Conservation (phyloP, 2,329 filamentous ascomycete genomes). For the Trichoderma gracile region DNA sequence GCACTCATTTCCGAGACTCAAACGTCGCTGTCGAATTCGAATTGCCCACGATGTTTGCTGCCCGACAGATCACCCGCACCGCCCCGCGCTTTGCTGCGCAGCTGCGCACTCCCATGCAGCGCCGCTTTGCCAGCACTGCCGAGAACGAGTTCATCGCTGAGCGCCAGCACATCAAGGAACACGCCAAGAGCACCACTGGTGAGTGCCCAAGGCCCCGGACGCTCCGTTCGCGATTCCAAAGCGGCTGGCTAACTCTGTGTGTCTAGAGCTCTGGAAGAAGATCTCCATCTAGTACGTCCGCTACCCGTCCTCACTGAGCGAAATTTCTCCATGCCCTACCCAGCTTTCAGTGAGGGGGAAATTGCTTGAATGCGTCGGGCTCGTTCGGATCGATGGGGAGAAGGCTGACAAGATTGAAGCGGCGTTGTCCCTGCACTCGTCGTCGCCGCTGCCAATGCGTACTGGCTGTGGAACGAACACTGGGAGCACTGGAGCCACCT, state of each 20-base stretch:
- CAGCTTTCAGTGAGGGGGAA: conserved; percentile 2
- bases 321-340: conserved; percentile 31
- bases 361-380: background rate
- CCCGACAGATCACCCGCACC: conserved; percentile 61
- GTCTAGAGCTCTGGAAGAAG: conserved; percentile 87
- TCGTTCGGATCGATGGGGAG: conserved; percentile 17
- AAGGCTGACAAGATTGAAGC: conserved; percentile 49
- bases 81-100: conserved; percentile 64
- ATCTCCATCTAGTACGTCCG: conserved; percentile 86
- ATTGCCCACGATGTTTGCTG: conserved; percentile 59
- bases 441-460: conserved; percentile 77
- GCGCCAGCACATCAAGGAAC: conserved; percentile 84
- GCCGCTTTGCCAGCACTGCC: conserved; percentile 70
- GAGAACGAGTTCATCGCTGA: conserved; percentile 95
- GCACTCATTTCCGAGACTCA: conserved; percentile 29
- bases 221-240: background rate
- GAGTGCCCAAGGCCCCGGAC: conserved; percentile 42
- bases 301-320: conserved; percentile 29
- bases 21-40: conserved; percentile 30
- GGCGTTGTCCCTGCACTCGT: conserved; percentile 72
- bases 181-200: conserved; percentile 84
- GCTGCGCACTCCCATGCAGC: conserved; percentile 62
- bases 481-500: conserved; percentile 93
- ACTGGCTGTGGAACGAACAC: conserved; percentile 89
- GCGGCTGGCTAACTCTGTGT: conserved; percentile 37